A percentile compares a stretch with the other conserved stretches of the same genome.
Conservation (phyloP, 2,329 filamentous ascomycete species). For the Alternaria panax region DNA sequence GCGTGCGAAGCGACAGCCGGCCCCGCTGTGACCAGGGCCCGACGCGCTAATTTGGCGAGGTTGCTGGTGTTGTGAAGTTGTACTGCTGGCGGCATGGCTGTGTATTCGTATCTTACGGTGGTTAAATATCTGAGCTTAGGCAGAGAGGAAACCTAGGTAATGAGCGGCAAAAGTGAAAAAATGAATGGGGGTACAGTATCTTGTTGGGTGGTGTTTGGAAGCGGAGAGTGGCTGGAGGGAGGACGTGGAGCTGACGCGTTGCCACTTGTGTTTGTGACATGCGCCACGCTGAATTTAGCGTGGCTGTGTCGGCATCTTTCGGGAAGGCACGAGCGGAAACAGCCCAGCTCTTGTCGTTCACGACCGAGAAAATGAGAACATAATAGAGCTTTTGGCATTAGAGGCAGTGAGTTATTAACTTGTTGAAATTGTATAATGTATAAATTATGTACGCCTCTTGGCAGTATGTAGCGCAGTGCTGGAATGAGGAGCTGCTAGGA, state of each 20-base stretch:
- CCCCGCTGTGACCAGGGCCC: slow-evolving; percentile 36
- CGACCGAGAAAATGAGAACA: background rate
- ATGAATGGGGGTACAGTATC: background rate
- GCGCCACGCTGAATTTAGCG: slow-evolving; percentile 35
- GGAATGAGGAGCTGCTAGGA: background rate
- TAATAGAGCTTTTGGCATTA: background rate
- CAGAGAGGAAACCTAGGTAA: background rate
- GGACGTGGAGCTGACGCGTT: slow-evolving; percentile 26
- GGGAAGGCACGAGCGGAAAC: background rate
- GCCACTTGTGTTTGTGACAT: slow-evolving; percentile 20
- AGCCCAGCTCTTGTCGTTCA: background rate
- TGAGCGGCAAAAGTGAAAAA: background rate
- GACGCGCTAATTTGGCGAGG: slow-evolving; percentile 34
- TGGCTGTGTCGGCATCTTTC: slow-evolving; percentile 22
- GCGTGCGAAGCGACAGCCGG: slow-evolving; percentile 30
- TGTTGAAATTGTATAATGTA: background rate
- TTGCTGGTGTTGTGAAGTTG: slow-evolving; percentile 16
- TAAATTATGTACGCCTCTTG: background rate
- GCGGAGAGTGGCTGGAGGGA: slow-evolving; percentile 14
- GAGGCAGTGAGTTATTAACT: background rate
- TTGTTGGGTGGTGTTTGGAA: slow-evolving; percentile 1
- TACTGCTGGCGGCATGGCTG: slow-evolving; percentile 35
- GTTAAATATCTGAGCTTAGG: background rate
- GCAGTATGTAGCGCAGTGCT: background rate
- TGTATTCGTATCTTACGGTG: background rate